Conservation (phyloP, 164 flowering plant species). For the Dillenia turbinata region DNA sequence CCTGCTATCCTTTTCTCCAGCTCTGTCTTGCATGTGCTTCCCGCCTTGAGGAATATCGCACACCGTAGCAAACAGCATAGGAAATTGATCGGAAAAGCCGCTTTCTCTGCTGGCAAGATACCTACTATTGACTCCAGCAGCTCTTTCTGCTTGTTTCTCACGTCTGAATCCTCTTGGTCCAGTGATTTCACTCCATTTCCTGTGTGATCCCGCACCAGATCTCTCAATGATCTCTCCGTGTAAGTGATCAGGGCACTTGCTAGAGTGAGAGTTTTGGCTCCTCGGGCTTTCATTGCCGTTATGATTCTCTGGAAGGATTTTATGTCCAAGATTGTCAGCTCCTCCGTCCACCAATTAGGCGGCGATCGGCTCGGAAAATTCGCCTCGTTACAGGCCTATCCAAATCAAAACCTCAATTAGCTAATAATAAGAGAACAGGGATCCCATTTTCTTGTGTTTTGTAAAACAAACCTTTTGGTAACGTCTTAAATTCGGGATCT, state of each 20-base stretch:
- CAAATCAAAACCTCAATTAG: not conserved
- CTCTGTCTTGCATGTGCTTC: constrained; percentile 51
- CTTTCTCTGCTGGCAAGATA: constrained; percentile 64
- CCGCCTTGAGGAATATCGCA: constrained; percentile 56
- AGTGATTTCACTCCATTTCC: constrained; percentile 32
- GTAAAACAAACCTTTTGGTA: no score
- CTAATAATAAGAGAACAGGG: not conserved
- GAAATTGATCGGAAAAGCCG: constrained; percentile 65
- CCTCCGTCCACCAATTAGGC: constrained; percentile 92
- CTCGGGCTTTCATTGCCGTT: constrained; percentile 55
- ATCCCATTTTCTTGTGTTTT: no score
- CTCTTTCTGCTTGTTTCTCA: constrained; percentile 36
- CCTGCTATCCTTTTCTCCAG: constrained; percentile 71
- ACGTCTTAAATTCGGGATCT: no score
- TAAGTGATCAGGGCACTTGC: constrained; percentile 66
- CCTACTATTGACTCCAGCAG: constrained; percentile 56
- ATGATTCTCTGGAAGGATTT: constrained; percentile 44
- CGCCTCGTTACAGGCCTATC: constrained; percentile 72
- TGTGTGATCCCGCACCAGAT: constrained; percentile 64
- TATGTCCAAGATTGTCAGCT: constrained; percentile 54
- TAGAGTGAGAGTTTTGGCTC: constrained; percentile 52
- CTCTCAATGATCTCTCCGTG: constrained; percentile 60
- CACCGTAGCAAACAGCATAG: constrained; percentile 77
- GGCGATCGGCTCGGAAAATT: constrained; percentile 79
- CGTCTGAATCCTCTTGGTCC: constrained; percentile 19